These are phyloP conservation scores for Pseudoneurospora amorphoporcata DNA, from an alignment of 495 filamentous ascomycete genomes.

Conservation along the genomic window DNA sequence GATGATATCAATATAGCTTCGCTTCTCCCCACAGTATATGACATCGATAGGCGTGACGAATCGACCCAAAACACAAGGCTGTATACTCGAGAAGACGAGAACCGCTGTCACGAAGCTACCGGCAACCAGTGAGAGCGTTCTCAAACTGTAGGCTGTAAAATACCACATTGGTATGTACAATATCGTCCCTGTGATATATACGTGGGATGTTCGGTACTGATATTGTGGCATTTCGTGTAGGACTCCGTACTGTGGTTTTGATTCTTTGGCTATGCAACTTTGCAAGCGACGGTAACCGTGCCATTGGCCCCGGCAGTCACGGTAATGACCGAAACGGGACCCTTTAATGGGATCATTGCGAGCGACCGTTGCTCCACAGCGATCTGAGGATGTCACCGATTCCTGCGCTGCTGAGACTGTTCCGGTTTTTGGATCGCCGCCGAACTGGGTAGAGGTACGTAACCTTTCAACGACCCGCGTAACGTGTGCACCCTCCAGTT, in stretches of 20 bases:
- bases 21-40: neutral
- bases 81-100: neutral
- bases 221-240: constrained; percentile 2
- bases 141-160: neutral
- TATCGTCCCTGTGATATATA: constrained; percentile 2
- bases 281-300: constrained; percentile 15
- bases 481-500: neutral
- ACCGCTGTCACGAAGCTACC: neutral
- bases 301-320: constrained; percentile 6
- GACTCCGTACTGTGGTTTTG: neutral
- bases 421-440: constrained; percentile 5
- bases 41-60: neutral
- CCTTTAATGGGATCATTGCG: neutral
- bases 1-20: constrained; percentile 3
- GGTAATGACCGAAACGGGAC: constrained; percentile 9
- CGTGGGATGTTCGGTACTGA: neutral
- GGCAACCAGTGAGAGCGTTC: neutral
- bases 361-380: constrained; percentile 7
- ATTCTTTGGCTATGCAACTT: neutral
- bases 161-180: constrained; percentile 3
- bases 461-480: constrained; percentile 3
- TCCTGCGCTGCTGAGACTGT: constrained; percentile 2
- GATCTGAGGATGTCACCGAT: constrained; percentile 1
- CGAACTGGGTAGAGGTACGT: neutral
- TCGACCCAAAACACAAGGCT: neutral